phyloP scores from a whole-genome alignment of 371 early-diverging fungal species.

The Smittium culicis region DNA sequence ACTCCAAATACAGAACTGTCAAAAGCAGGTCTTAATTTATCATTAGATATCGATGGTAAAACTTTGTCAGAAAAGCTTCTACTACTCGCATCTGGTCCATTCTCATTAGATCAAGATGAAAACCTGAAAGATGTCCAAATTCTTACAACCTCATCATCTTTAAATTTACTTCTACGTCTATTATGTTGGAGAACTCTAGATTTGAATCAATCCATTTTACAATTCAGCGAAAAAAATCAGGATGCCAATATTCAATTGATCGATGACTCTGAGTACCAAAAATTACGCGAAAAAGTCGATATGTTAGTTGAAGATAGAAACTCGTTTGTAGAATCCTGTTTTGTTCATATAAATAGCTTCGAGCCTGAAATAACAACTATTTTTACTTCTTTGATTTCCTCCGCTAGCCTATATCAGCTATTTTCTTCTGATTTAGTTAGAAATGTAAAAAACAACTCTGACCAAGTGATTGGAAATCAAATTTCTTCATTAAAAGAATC shows the following conservation, averaged over 20 bases:
- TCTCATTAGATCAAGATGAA: neutral
- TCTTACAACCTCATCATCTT: neutral
- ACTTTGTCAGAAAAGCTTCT: neutral
- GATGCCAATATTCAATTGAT: neutral
- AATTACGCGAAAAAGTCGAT: neutral
- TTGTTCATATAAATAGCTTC: neutral
- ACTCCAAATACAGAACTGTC: neutral
- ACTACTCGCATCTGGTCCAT: neutral
- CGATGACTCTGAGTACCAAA: no score
- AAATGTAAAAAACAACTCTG: no score
- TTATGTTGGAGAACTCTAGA: neutral
- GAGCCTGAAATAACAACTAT: no score
- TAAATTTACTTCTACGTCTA: neutral
- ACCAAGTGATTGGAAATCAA: no score
- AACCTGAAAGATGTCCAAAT: neutral
- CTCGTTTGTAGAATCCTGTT: neutral
- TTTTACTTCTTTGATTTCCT: constrained; percentile 1
- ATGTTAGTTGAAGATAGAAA: constrained; percentile 2
- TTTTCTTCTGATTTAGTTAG: neutral
- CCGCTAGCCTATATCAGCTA: neutral
- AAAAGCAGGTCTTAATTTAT: neutral
- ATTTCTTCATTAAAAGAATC: no score
- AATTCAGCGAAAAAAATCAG: neutral
- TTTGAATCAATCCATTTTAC: neutral
- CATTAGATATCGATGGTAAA: neutral